A percentile compares a stretch with the other conserved stretches of the same genome.
These are phyloP conservation scores for Talaromyces sp. DNA, from an alignment of 2,329 filamentous ascomycete species.

Conservation along the genomic window DNA sequence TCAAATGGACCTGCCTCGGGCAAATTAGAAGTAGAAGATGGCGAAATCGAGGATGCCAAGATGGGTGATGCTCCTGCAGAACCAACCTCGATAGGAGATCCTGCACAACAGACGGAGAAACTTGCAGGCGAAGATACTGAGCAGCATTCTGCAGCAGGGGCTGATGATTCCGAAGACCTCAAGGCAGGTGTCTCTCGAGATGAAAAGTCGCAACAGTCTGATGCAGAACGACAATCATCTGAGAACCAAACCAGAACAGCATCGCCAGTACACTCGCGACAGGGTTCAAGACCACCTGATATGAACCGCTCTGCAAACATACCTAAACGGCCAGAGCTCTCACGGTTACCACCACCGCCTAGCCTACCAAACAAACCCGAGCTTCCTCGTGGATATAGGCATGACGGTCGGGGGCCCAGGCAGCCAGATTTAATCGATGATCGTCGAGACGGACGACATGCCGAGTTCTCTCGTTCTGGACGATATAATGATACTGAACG, in stretches of 20 bases:
- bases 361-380: constrained; percentile 32
- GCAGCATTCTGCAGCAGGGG: neutral
- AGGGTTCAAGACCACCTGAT: constrained; percentile 24
- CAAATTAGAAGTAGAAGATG: constrained; percentile 39
- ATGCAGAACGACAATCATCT: constrained; percentile 9
- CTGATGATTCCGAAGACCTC: neutral
- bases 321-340: constrained; percentile 33
- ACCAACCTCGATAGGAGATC: neutral
- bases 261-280: constrained; percentile 19
- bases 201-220: neutral
- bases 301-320: constrained; percentile 24
- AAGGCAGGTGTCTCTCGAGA: neutral
- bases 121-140: neutral
- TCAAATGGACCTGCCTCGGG: constrained; percentile 18
- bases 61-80: constrained; percentile 28
- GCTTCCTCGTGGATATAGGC: constrained; percentile 27
- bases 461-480: constrained; percentile 30
- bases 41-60: constrained; percentile 43
- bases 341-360: constrained; percentile 26
- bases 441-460: constrained; percentile 31
- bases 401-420: constrained; percentile 33
- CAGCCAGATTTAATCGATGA: constrained; percentile 33
- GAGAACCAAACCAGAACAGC: constrained; percentile 14
- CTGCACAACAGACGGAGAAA: neutral
- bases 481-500: constrained; percentile 34